Base-by-base conservation (phyloP, 352 stramenopile species). In the Pythium sp. region DNA sequence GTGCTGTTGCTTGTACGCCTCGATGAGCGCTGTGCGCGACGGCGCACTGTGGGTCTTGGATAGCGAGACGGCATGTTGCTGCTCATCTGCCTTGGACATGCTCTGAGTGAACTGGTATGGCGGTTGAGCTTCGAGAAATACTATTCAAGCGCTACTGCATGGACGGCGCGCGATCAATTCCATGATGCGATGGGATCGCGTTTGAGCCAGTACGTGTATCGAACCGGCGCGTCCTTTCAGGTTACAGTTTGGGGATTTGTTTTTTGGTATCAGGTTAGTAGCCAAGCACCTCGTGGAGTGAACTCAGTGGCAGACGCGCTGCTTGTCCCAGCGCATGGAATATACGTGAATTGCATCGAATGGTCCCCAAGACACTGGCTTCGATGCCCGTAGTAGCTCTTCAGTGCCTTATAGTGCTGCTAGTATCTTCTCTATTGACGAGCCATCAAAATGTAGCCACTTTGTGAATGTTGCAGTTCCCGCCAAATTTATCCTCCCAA, bases 1-100 rank as follows among this genome's bases (percentile, higher is more conserved):
- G 53, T 88, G 76, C 57, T 79, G 75, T 18, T 64, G 54, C 43
- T 67, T 71, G 43, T 91, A 91, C 20, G 77, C 74, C 36, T 77
- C 71, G 12, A 91, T 64, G 14, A 89, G 66, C n/a, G 81, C 72
- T 6, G 84, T 68, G 12, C 79, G 75, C 11, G 69, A 64, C 34
- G 64, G 47, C 12, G 67, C 26, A 3, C 56, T 54, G 7, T 51
- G 34, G 20, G 41, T 65, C 55, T 58, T 65, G 41, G 18, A 7
- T 34, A 68, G 32, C 7, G 51, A 30, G 30, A 18, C 62, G 24
- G 51, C 62, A 62, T 68, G 38, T 28, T 69, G 47, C 24, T 60
- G 24, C n/a, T 55, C 65, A 12, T 56, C 57, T 3, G 12, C 30
- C 47, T 66, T 65, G 53, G 54, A 70, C 62, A 68, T 62, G 26